phyloP scores from a whole-genome alignment of 345 rosid genomes.

The Alliaria petiolata region DNA sequence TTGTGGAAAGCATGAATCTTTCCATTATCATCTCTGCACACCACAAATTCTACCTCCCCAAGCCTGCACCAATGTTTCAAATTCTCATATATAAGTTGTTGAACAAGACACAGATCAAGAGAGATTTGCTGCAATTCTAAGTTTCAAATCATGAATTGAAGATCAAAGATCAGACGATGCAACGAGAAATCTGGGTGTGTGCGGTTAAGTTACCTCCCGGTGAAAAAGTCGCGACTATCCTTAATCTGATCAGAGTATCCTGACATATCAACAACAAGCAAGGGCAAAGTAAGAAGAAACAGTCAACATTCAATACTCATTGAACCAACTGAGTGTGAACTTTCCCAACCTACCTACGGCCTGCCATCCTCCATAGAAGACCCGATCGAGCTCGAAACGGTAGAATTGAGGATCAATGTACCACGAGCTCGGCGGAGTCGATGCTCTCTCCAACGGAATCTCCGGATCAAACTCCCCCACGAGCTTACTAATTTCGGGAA shows the following conservation, averaged over 20 bases:
- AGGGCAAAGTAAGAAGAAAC: not conserved
- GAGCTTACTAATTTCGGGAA: constrained; percentile 15
- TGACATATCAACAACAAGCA: constrained; percentile 28
- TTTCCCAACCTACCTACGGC: constrained; percentile 61
- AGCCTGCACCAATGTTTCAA: constrained; percentile 44
- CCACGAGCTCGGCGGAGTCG: constrained; percentile 85
- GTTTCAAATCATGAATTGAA: not conserved
- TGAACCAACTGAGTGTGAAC: not conserved
- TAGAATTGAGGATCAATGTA: constrained; percentile 61
- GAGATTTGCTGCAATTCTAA: not conserved
- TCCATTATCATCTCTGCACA: constrained; percentile 70
- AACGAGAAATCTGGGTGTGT: not conserved
- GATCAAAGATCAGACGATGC: not conserved
- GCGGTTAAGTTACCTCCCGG: constrained; percentile 54
- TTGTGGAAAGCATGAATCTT: constrained; percentile 73
- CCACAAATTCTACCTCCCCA: constrained; percentile 71
- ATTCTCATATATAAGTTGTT: not conserved
- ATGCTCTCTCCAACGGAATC: constrained; percentile 64
- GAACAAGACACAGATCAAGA: not conserved
- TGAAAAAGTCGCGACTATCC: constrained; percentile 61
- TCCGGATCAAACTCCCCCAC: constrained; percentile 55
- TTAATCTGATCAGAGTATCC: constrained; percentile 72
- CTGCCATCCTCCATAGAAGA: constrained; percentile 88
- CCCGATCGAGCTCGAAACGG: constrained; percentile 52
- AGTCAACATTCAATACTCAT: not conserved